phyloP scores from a whole-genome alignment of 768 basidiomycete species.

The Hortiboletus campestris region DNA sequence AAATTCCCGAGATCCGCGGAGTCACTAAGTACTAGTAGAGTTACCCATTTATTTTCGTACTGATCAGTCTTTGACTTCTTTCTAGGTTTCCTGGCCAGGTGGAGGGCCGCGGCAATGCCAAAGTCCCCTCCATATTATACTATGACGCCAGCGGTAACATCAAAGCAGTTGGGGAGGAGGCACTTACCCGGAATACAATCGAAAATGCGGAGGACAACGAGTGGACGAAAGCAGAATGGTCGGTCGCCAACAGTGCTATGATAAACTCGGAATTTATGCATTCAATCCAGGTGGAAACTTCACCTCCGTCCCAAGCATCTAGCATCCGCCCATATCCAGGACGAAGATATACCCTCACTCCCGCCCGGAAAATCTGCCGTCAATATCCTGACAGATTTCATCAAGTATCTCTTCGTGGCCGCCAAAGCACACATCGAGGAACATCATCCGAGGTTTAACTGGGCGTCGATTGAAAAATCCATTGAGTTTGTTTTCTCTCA shows the following conservation, averaged over 20 bases:
- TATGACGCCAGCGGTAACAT: not conserved
- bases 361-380: conserved; percentile 11
- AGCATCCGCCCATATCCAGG: not conserved
- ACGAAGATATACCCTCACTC: not conserved
- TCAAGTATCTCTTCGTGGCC: conserved; percentile 11
- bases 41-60: not conserved
- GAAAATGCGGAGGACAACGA: not conserved
- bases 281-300: not conserved
- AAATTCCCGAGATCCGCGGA: not conserved
- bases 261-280: not conserved
- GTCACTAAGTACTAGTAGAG: not conserved
- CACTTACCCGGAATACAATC: not conserved
- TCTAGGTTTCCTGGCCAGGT: conserved; percentile 1
- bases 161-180: not conserved
- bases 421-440: conserved; percentile 1
- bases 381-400: conserved; percentile 23
- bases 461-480: conserved; percentile 8
- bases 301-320: not conserved
- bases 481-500: conserved; percentile 24
- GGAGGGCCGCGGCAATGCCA: not conserved
- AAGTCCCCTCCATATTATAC: conserved; percentile 6
- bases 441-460: conserved; percentile 11
- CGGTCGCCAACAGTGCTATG: not conserved
- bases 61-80: not conserved
- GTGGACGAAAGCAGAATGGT: conserved; percentile 6